Conservation (phyloP, 78 protist species). For the Dictyostelium discoideum region dicty_2.7 NC_007088.5:1759001-1759500, state of each 20-base stretch:
- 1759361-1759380: slow-evolving; percentile 83
- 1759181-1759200: slow-evolving; percentile 58
- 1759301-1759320: slow-evolving; percentile 47
- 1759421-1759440: slow-evolving; percentile 90
- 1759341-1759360: slow-evolving; percentile 27
- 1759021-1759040: slow-evolving; percentile 90
- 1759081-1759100: slow-evolving; percentile 76
- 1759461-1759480: neutral
- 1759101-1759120: slow-evolving; percentile 89
- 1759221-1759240: slow-evolving; percentile 53
- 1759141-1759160: slow-evolving; percentile 80
- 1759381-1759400: slow-evolving; percentile 83
- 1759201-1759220: slow-evolving; percentile 79
- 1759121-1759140: slow-evolving; percentile 55
- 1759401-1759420: slow-evolving; percentile 81
- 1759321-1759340: neutral
- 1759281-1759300: slow-evolving; percentile 69
- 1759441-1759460: slow-evolving; percentile 87
- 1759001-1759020: slow-evolving; percentile 88
- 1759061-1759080: slow-evolving; percentile 63
- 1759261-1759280: slow-evolving; percentile 89
- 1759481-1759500: slow-evolving; percentile 47
- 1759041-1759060: slow-evolving; percentile 65
- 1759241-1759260: slow-evolving; percentile 87
- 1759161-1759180: slow-evolving; percentile 77